Evolutionary conservation across 1,139 yeast genomes (phyloP).

Genomic region (Starmera stellimalicola): DNA sequence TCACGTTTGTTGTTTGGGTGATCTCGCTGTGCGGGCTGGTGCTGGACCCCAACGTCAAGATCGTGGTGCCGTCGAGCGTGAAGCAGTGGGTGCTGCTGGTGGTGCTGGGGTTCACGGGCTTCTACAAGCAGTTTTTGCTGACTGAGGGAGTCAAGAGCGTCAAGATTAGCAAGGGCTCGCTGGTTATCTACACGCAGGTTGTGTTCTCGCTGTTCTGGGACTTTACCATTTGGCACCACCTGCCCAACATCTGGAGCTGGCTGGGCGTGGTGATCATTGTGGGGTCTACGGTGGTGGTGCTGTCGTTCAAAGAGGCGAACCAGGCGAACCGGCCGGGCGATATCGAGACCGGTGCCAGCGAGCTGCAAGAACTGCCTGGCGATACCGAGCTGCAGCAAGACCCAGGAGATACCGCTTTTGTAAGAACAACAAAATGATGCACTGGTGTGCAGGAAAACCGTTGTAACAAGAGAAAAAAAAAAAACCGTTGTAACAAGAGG

Average conservation of each 20-base stretch:
- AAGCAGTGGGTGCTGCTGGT: conserved; percentile 59
- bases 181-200: conserved; percentile 68
- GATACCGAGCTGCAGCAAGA: no score
- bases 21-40: conserved; percentile 48
- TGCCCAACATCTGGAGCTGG: conserved; percentile 61
- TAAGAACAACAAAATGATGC: no score
- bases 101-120: conserved; percentile 67
- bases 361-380: no score
- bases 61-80: conserved; percentile 47
- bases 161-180: conserved; percentile 66
- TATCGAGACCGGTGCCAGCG: no score
- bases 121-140: conserved; percentile 66
- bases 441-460: no score
- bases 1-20: conserved; percentile 51
- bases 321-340: no score
- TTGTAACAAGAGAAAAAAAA: no score
- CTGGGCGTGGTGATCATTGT: conserved; percentile 63
- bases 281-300: conserved; percentile 53
- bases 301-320: conserved; percentile 45
- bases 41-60: conserved; percentile 46
- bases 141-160: conserved; percentile 84
- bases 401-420: no score
- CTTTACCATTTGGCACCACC: conserved; percentile 56
- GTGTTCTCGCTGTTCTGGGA: conserved; percentile 79
- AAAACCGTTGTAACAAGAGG: no score